A percentile compares a stretch with the other conserved stretches of the same genome.
These are phyloP conservation scores for Fusarium scirpi DNA, from an alignment of 2,329 filamentous ascomycete species.

Conservation along the genomic window DNA sequence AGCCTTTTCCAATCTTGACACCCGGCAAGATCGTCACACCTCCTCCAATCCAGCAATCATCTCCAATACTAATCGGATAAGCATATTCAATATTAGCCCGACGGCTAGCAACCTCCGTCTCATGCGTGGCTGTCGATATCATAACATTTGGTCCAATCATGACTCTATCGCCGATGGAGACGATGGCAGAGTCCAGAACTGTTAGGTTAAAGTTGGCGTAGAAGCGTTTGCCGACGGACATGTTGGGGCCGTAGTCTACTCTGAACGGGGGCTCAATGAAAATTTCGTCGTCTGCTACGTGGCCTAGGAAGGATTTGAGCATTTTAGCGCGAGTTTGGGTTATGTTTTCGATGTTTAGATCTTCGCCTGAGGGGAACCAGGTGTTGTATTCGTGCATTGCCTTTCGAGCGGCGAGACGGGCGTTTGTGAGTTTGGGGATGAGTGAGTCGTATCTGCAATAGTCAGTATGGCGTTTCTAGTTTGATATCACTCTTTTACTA, in stretches of 20 bases:
- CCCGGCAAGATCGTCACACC: constrained; percentile 81
- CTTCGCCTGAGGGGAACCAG: constrained; percentile 57
- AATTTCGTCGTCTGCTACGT: constrained; percentile 58
- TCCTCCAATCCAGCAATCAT: constrained; percentile 77
- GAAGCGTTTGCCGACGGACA: constrained; percentile 67
- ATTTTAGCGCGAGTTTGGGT: constrained; percentile 49
- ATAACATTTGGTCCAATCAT: constrained; percentile 65
- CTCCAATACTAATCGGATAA: constrained; percentile 60
- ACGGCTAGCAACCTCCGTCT: constrained; percentile 61
- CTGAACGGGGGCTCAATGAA: constrained; percentile 69
- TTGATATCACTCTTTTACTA: not conserved
- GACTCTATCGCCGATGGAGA: constrained; percentile 64
- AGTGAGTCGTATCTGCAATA: constrained; percentile 59
- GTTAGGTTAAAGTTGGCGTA: constrained; percentile 67
- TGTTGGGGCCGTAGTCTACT: constrained; percentile 72
- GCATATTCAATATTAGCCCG: constrained; percentile 63
- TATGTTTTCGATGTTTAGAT: constrained; percentile 1
- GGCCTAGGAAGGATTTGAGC: constrained; percentile 60
- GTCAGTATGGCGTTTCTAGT: rapidly evolving
- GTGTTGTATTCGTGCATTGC: constrained; percentile 66
- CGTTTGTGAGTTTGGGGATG: constrained; percentile 57
- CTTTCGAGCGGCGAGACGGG: constrained; percentile 61
- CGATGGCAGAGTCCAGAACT: constrained; percentile 64
- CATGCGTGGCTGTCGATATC: constrained; percentile 65
- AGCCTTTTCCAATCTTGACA: constrained; percentile 80